phyloP scores from a whole-genome alignment of 768 basidiomycete genomes.

The Chlorophyllum brunneum region DNA sequence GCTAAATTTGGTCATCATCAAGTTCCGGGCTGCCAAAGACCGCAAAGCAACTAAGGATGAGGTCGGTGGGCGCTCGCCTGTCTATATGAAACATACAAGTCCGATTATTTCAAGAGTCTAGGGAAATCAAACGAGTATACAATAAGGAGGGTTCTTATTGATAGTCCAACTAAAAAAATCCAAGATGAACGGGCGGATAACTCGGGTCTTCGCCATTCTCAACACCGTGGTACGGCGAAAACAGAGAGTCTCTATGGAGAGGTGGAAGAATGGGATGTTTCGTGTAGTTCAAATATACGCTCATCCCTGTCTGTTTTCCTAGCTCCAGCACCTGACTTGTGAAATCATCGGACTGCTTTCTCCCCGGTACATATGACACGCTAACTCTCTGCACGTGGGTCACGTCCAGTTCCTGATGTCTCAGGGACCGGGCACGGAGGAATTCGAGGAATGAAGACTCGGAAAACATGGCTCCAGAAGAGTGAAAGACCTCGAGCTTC shows the following conservation, averaged over 20 bases:
- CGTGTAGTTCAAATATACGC: background rate
- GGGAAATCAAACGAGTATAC: too few species aligned
- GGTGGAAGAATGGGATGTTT: background rate
- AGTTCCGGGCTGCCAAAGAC: too few species aligned
- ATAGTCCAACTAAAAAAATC: too few species aligned
- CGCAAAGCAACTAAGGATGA: too few species aligned
- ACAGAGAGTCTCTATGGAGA: too few species aligned
- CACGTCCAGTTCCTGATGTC: background rate
- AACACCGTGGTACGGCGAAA: too few species aligned
- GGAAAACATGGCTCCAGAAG: constrained; percentile 1
- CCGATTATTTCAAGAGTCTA: too few species aligned
- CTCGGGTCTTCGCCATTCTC: background rate
- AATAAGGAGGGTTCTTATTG: too few species aligned
- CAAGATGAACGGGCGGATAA: too few species aligned
- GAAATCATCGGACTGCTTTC: background rate
- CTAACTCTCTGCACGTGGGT: background rate
- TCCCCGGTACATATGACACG: background rate
- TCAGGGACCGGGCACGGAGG: background rate
- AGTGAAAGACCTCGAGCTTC: background rate
- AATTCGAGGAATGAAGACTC: background rate
- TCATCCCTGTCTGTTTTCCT: background rate
- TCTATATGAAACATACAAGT: too few species aligned
- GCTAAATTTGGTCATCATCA: too few species aligned
- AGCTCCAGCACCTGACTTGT: background rate
- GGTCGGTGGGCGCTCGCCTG: too few species aligned